Conservation (phyloP, 2,329 filamentous ascomycete species). For the Allantophomopsis cytisporea region DNA sequence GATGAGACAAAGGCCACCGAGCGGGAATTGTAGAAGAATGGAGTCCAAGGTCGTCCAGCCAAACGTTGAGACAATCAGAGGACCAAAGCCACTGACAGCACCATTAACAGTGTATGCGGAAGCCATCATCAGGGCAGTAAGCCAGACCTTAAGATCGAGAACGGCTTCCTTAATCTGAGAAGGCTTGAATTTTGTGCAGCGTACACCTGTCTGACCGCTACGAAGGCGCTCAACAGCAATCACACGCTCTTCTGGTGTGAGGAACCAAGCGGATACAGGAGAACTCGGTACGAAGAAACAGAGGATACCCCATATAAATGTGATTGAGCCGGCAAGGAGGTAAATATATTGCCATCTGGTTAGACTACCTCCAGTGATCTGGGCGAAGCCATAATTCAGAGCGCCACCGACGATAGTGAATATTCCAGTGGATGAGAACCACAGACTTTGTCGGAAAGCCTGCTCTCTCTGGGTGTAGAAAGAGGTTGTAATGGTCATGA, state of each 20-base stretch:
- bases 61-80: constrained; percentile 59
- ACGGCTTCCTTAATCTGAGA: constrained; percentile 43
- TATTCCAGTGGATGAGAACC: constrained; percentile 40
- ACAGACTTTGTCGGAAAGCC: constrained; percentile 49
- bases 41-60: constrained; percentile 49
- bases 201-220: constrained; percentile 47
- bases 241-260: constrained; percentile 45
- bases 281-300: constrained; percentile 56
- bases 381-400: constrained; percentile 55
- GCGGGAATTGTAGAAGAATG: constrained; percentile 63
- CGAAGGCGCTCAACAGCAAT: constrained; percentile 51
- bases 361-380: constrained; percentile 38
- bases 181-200: constrained; percentile 45
- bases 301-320: constrained; percentile 47
- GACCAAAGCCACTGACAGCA: constrained; percentile 57
- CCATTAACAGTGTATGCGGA: constrained; percentile 61
- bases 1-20: constrained; percentile 55
- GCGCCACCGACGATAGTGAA: constrained; percentile 50
- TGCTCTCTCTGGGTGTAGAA: constrained; percentile 56
- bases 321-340: constrained; percentile 47
- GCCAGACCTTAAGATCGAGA: constrained; percentile 47
- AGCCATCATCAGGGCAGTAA: constrained; percentile 55
- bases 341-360: constrained; percentile 61
- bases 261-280: constrained; percentile 55
- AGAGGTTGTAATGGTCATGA: constrained; percentile 48